Evolutionary conservation across 129 eudicot species (phyloP).

Genomic region (Erigeron canadensis): DNA sequence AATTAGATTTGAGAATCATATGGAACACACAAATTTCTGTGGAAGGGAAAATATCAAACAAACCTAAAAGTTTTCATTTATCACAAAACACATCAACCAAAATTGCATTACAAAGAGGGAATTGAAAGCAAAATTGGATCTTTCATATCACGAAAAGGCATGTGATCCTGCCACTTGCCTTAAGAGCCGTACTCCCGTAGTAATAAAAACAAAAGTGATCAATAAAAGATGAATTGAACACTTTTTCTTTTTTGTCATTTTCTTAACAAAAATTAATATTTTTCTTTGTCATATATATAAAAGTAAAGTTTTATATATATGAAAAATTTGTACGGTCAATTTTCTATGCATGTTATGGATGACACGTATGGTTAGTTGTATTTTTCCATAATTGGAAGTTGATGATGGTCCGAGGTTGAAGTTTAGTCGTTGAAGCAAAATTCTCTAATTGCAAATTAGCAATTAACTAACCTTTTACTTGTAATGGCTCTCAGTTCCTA

Average conservation of each 20-base stretch:
- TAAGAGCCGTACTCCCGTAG: slow-evolving; percentile 26
- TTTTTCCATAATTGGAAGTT: slow-evolving; percentile 1
- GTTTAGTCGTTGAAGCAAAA: too few relatives aligned
- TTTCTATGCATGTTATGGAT: background rate
- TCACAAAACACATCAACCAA: background rate
- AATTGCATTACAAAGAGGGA: slow-evolving; percentile 21
- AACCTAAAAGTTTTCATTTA: background rate
- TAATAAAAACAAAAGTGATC: slow-evolving; percentile 28
- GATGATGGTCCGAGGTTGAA: background rate
- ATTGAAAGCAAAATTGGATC: slow-evolving; percentile 28
- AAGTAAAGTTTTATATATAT: background rate
- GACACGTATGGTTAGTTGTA: background rate
- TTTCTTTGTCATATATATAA: background rate
- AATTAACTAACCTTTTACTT: too few relatives aligned
- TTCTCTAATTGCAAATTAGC: too few relatives aligned
- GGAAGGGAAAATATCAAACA: slow-evolving; percentile 7
- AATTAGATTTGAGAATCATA: background rate
- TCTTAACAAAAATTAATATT: background rate
- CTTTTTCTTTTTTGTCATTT: slow-evolving; percentile 10
- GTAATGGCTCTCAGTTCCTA: too few relatives aligned
- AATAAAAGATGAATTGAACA: slow-evolving; percentile 7
- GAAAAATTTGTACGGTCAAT: background rate
- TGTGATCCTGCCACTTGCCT: slow-evolving; percentile 24
- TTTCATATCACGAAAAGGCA: slow-evolving; percentile 34
- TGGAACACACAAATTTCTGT: background rate